Evolutionary conservation across 179 eudicot species (phyloP).

Genomic region (Beta corolliflora): DNA sequence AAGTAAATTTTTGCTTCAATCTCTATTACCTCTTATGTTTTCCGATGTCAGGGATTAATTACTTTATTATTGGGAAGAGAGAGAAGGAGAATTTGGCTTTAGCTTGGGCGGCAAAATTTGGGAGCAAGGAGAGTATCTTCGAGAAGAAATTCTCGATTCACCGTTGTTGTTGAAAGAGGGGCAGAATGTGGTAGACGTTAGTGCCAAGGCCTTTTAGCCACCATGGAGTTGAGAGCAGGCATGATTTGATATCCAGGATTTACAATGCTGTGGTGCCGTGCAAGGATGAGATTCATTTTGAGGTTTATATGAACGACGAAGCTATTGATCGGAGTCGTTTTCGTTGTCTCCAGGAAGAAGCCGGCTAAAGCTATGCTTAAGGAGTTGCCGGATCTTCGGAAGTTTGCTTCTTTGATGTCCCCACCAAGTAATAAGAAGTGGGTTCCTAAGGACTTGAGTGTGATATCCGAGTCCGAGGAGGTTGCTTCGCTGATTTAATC

Average conservation of each 20-base stretch:
- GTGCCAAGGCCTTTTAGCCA: slow-evolving; percentile 81
- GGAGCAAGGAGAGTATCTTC: slow-evolving; percentile 62
- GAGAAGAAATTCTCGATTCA: slow-evolving; percentile 85
- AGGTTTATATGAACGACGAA: slow-evolving; percentile 94
- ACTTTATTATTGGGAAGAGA: slow-evolving; percentile 58
- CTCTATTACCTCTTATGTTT: too few relatives aligned
- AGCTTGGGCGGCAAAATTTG: slow-evolving; percentile 78
- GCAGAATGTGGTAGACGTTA: slow-evolving; percentile 71
- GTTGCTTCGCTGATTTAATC: too few relatives aligned
- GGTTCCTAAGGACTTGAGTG: too few relatives aligned
- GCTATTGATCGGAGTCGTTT: slow-evolving; percentile 88
- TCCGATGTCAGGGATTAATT: slow-evolving; percentile 39
- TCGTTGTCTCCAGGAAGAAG: slow-evolving; percentile 82
- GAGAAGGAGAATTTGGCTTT: slow-evolving; percentile 81
- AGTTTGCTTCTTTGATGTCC: slow-evolving; percentile 56
- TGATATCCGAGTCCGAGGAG: too few relatives aligned
- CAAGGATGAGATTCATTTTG: slow-evolving; percentile 78
- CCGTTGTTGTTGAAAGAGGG: slow-evolving; percentile 88
- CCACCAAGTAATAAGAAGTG: slow-evolving; percentile 57
- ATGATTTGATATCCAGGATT: slow-evolving; percentile 80
- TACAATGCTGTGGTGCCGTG: slow-evolving; percentile 63
- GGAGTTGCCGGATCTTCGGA: slow-evolving; percentile 71
- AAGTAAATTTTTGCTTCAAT: too few relatives aligned
- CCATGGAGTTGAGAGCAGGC: slow-evolving; percentile 81
- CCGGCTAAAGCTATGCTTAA: slow-evolving; percentile 65